Conservation (phyloP, 192 early-diverging fungal genomes). For the Coemansia sp. region DNA sequence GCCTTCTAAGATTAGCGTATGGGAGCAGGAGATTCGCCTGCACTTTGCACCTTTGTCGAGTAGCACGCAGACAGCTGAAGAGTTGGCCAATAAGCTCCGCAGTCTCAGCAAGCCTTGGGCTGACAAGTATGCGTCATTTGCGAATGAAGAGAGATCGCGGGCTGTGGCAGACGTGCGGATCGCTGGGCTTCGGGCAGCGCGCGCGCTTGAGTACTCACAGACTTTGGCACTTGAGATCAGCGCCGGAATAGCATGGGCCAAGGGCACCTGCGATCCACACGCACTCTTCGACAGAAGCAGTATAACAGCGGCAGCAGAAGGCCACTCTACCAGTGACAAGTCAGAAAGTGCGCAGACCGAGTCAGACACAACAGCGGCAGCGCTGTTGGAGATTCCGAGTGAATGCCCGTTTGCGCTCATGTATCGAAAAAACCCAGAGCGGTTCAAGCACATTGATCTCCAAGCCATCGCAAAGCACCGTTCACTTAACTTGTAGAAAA, state of each 20-base stretch:
- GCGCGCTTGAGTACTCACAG: constrained; percentile 28
- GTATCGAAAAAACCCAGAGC: constrained; percentile 47
- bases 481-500: constrained; percentile 20
- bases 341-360: neutral
- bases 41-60: constrained; percentile 31
- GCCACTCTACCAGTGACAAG: neutral
- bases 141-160: neutral
- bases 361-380: neutral
- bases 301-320: neutral
- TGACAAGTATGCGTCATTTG: constrained; percentile 11
- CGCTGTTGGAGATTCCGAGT: constrained; percentile 13
- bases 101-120: constrained; percentile 26
- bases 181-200: constrained; percentile 19
- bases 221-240: constrained; percentile 27
- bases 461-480: constrained; percentile 26
- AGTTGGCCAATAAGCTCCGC: constrained; percentile 9
- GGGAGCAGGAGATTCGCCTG: constrained; percentile 29
- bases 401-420: constrained; percentile 52
- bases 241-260: constrained; percentile 16
- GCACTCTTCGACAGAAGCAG: neutral
- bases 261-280: neutral
- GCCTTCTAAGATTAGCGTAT: constrained; percentile 35
- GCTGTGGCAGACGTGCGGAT: constrained; percentile 19
- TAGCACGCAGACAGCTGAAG: constrained; percentile 1
- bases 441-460: constrained; percentile 39